Percentiles rank a stretch among this genome's conserved stretches.
These are phyloP conservation scores for Aspergillus sp. DNA, from an alignment of 2,329 filamentous ascomycete genomes.

Conservation along the genomic window DNA sequence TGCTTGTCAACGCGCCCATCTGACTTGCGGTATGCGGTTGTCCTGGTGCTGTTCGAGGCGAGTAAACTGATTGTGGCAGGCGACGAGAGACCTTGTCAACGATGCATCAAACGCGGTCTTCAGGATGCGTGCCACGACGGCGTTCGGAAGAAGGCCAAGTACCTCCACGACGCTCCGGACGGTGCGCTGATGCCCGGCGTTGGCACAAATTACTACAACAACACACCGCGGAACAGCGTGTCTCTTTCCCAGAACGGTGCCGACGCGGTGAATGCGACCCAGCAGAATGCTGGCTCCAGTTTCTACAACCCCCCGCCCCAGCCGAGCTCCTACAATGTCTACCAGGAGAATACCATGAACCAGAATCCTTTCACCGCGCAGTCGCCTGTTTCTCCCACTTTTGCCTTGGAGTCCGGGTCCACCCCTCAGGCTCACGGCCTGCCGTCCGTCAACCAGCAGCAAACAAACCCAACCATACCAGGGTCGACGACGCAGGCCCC, in stretches of 20 bases:
- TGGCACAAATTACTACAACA: constrained; percentile 52
- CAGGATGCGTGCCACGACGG: constrained; percentile 91
- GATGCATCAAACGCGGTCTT: constrained; percentile 88
- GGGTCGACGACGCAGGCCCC: constrained; percentile 30
- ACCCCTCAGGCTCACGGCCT: constrained; percentile 26
- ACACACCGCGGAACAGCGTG: constrained; percentile 20
- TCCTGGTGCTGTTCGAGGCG: not conserved
- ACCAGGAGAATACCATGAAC: constrained; percentile 38
- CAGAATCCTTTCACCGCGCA: constrained; percentile 51
- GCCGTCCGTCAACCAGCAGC: constrained; percentile 39
- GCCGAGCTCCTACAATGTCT: constrained; percentile 36
- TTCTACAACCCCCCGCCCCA: constrained; percentile 29
- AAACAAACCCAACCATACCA: constrained; percentile 40
- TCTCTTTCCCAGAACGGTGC: constrained; percentile 25
- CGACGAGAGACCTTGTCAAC: constrained; percentile 85
- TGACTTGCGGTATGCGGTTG: constrained; percentile 74
- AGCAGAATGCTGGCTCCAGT: constrained; percentile 17
- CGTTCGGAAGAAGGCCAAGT: constrained; percentile 97
- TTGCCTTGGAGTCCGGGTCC: constrained; percentile 43
- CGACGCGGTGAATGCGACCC: constrained; percentile 18
- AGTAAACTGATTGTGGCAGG: constrained; percentile 47
- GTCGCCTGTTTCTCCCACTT: constrained; percentile 66
- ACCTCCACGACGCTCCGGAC: constrained; percentile 88
- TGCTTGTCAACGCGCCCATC: constrained; percentile 91
- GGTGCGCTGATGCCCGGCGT: constrained; percentile 83